Percentiles rank a stretch among this genome's conserved stretches.
Conservation (phyloP, 2,329 filamentous ascomycete genomes). For the Fusarium sp. region DNA sequence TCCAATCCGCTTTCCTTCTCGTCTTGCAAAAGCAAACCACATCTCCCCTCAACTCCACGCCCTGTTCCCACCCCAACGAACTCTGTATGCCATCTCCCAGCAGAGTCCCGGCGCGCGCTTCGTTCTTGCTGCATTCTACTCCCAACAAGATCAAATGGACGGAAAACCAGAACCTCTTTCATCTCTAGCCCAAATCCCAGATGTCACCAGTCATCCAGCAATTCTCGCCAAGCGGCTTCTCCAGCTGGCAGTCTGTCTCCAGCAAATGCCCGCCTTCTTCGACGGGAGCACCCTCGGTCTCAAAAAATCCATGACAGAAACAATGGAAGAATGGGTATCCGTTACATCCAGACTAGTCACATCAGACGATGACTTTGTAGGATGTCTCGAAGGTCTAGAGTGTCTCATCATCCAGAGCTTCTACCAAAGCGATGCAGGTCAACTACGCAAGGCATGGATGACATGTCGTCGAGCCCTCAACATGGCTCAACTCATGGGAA, state of each 20-base stretch:
- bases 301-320: conserved; percentile 24
- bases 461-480: conserved; percentile 60
- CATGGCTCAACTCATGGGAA: conserved; percentile 62
- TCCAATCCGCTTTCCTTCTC: not conserved
- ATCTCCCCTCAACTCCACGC: conserved; percentile 33
- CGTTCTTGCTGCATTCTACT: conserved; percentile 43
- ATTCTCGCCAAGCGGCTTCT: conserved; percentile 60
- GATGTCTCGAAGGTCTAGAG: conserved; percentile 64
- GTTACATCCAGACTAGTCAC: conserved; percentile 54
- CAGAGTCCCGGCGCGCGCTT: conserved; percentile 39
- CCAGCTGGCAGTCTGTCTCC: conserved; percentile 57
- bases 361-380: conserved; percentile 62
- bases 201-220: conserved; percentile 59
- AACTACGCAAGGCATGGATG: conserved; percentile 65
- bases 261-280: conserved; percentile 53
- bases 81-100: conserved; percentile 37
- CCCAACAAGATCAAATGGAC: conserved; percentile 45
- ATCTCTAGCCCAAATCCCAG: conserved; percentile 38
- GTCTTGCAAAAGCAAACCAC: conserved; percentile 19
- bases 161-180: conserved; percentile 47
- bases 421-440: conserved; percentile 64
- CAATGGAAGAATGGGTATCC: conserved; percentile 45
- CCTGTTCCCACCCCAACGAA: conserved; percentile 36
- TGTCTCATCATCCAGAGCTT: conserved; percentile 60
- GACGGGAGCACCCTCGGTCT: conserved; percentile 41